Percentiles rank a stretch among this genome's conserved stretches.
phyloP scores from a whole-genome alignment of 179 eudicot species.

The Spinacia oleracea region DNA sequence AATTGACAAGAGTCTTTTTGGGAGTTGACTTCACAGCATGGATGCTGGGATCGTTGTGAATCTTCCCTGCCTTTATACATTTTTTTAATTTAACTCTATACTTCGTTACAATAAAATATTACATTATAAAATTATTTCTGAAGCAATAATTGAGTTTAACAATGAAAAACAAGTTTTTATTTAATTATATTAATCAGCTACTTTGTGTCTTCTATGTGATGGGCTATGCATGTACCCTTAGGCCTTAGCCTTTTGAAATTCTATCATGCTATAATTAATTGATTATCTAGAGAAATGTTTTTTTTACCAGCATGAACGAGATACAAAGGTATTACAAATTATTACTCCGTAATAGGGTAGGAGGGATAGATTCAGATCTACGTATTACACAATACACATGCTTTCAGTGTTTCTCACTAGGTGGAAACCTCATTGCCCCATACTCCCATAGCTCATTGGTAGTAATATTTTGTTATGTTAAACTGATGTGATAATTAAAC shows the following conservation, averaged over 20 bases:
- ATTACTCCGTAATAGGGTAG: no score
- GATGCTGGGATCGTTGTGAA: slow-evolving; percentile 32
- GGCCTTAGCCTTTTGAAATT: neutral
- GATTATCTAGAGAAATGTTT: no score
- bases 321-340: no score
- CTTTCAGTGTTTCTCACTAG: no score
- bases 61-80: slow-evolving; percentile 32
- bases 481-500: no score
- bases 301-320: no score
- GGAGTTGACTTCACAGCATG: slow-evolving; percentile 55
- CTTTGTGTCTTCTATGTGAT: neutral
- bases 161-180: neutral
- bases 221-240: neutral
- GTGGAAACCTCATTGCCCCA: no score
- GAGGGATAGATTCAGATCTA: no score
- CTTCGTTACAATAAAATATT: neutral
- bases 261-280: neutral
- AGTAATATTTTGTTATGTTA: no score
- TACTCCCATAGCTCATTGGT: no score
- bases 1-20: slow-evolving; percentile 29
- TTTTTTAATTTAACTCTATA: neutral
- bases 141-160: neutral
- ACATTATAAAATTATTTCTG: neutral
- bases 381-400: no score
- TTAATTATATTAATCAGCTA: no score